Percentiles rank a stretch among this genome's conserved stretches.
These are phyloP conservation scores for Podospora anserina DNA, from an alignment of 495 filamentous ascomycete species.

Conservation along the genomic window DNA sequence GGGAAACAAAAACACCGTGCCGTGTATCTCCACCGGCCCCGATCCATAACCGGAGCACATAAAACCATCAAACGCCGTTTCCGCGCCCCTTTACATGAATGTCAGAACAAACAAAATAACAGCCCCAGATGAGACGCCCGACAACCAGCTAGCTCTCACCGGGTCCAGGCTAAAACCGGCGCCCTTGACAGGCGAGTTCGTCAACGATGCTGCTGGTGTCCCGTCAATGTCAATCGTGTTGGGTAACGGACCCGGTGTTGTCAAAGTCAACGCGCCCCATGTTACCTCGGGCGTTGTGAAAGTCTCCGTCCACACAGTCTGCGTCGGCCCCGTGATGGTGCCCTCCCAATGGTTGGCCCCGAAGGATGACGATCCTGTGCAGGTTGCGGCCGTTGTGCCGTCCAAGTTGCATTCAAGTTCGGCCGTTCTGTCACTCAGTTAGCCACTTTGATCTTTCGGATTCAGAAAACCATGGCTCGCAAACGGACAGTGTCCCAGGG, in stretches of 20 bases:
- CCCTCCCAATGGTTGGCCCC: slow-evolving; percentile 28
- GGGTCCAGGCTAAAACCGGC: neutral
- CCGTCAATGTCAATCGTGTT: slow-evolving; percentile 26
- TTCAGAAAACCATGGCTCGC: neutral
- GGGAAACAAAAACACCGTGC: neutral
- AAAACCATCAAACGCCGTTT: neutral
- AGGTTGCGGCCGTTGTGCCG: slow-evolving; percentile 37
- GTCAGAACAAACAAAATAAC: neutral
- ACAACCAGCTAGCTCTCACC: neutral
- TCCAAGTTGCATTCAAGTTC: slow-evolving; percentile 34
- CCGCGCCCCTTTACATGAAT: neutral
- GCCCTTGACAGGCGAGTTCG: neutral
- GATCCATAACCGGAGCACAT: too few relatives aligned
- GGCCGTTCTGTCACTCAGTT: slow-evolving; percentile 29
- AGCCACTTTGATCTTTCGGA: neutral
- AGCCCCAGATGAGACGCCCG: neutral
- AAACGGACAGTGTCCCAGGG: slow-evolving; percentile 30
- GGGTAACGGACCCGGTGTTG: slow-evolving; percentile 26
- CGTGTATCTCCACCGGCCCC: neutral
- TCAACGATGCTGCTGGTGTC: slow-evolving; percentile 18
- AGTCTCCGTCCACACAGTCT: slow-evolving; percentile 34
- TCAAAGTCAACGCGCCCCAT: slow-evolving; percentile 41
- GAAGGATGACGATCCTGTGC: slow-evolving; percentile 36
- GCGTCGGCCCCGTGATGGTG: slow-evolving; percentile 31
- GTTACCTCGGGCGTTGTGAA: slow-evolving; percentile 30